Evolutionary conservation across 129 eudicot genomes (phyloP), one percentile per base, ranked within the genome.

Genomic region (Saussurea involucrata): DNA sequence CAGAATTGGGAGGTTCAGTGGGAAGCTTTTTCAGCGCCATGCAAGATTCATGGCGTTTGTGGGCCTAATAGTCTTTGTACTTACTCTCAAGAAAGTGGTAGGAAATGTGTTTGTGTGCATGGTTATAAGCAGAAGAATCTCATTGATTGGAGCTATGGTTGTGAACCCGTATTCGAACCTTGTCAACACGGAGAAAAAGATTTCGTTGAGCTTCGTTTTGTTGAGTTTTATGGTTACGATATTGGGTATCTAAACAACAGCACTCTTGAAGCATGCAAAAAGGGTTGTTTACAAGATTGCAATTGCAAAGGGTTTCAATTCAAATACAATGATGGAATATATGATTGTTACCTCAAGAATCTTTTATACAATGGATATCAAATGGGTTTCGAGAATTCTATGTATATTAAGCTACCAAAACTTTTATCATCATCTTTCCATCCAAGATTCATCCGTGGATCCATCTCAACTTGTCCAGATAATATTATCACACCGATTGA

Each of bases 231-330:
- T 37, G 89, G 89, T 28, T 85, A 57, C 72, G 85, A 88, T 32
- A 15, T 76, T 8, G 10, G 11, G 0, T 74, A 57, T 32, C 60
- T 74, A 37, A 4, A 8, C 0, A 85, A 85, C 40, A 60, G 13
- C 20, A 85, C 90, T 0, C 78, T 82, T 7, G 68, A 77, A 40
- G 29, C 20, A 1, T 88, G 92, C 72, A 71, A 77, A 61, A 44
- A 68, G 10, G 2, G 17, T 22, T 88, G 92, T 72, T 66, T 80
- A 36, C 76, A 72, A 0, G 11, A 76, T 61, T 69, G 83, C 58
- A 68, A 71, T 29, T 87, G 95, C 63, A 85, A 85, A 80, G 96
- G 85, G 32, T 78, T 90, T 69, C 81, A 77, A 17, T 80, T 17
- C 68, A 82, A 65, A 18, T 73, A 22, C 21, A 61, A 73, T 57